Evolutionary conservation across 176 grass and related monocot genomes (phyloP), one percentile per base, ranked within the genome.

Genomic region (Musa itinerans): DNA sequence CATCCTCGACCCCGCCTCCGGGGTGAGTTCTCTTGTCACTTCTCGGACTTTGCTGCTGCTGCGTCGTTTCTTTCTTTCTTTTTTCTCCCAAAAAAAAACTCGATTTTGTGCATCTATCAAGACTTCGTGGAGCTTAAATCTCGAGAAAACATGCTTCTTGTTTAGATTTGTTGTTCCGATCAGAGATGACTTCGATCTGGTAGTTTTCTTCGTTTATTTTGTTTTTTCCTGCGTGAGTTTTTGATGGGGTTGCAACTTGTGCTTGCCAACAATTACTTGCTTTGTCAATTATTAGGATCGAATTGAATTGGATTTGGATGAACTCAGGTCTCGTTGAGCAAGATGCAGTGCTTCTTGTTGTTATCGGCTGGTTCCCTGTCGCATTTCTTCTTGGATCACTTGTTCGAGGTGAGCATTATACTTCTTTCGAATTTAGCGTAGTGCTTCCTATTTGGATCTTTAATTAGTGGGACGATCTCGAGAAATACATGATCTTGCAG

Each of bases 301-400:
- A 83, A 64, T 84, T 49, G n/a, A 53, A 68, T 70, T 72, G 58
- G 76, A 27, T 63, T 27, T 13, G 49, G 54, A 78, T 52, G 53
- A 48, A 20, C 78, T 61, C 83, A 96, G 92, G 92, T 84, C 19
- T 72, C 87, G 64, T 26, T 92, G 69, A 89, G 63, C 82, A 90
- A 74, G 62, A 75, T 61, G 57, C 89, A 96, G 72, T 90, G 93
- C 50, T 90, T 96, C 83, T 83, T 85, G n/a, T 83, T 96, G 48
- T 67, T 96, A n/a, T 79, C 81, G 5, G 93, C 89, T 3, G 93
- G 89, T 55, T 96, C 87, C n/a, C 83, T 96, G 6, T 96, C 89
- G 27, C 93, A 96, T 68, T 96, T 96, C 82, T 96, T 96, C 81
- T 81, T 96, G 83, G 93, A 96, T 72, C 93, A 96, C 71, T 86